Evolutionary conservation across 495 filamentous ascomycete genomes (phyloP).

Genomic region (Neurospora terricola): DNA sequence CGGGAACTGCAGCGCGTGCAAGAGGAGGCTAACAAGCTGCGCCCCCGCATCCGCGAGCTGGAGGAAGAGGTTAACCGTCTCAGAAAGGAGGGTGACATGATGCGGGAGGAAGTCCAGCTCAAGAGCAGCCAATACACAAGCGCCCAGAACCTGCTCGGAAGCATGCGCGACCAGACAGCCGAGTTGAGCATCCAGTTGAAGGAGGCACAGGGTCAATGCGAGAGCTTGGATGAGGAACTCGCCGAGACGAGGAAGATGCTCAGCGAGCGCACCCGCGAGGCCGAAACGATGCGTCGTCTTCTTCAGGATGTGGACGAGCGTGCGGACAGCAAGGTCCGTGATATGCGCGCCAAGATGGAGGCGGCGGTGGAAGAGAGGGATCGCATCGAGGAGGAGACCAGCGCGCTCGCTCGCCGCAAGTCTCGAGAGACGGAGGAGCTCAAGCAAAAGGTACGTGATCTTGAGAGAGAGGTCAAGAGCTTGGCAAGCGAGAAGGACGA

Average conservation of each 20-base stretch:
- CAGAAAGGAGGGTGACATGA: constrained; percentile 49
- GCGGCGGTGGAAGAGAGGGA: constrained; percentile 84
- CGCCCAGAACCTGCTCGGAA: constrained; percentile 75
- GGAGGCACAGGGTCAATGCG: constrained; percentile 70
- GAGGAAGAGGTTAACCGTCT: constrained; percentile 61
- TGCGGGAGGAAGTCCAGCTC: constrained; percentile 73
- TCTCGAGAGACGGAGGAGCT: constrained; percentile 83
- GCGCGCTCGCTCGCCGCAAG: constrained; percentile 60
- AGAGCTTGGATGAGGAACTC: constrained; percentile 89
- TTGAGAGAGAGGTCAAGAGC: constrained; percentile 62
- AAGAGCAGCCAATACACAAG: constrained; percentile 78
- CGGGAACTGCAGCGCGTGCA: constrained; percentile 60
- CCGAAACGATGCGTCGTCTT: constrained; percentile 86
- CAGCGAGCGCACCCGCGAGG: constrained; percentile 86
- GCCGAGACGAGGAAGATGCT: constrained; percentile 79
- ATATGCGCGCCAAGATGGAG: constrained; percentile 86
- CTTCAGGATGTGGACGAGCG: constrained; percentile 78
- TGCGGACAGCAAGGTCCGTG: constrained; percentile 67
- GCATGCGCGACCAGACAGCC: constrained; percentile 82
- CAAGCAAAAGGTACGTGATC: constrained; percentile 63
- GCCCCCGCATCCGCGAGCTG: constrained; percentile 53
- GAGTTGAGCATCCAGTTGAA: constrained; percentile 91
- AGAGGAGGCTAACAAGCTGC: constrained; percentile 56
- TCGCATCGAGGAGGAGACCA: constrained; percentile 82
- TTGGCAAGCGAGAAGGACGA: constrained; percentile 62